Evolutionary conservation across 345 rosid genomes (phyloP).

Genomic region (Melaleuca quinquenervia): DNA sequence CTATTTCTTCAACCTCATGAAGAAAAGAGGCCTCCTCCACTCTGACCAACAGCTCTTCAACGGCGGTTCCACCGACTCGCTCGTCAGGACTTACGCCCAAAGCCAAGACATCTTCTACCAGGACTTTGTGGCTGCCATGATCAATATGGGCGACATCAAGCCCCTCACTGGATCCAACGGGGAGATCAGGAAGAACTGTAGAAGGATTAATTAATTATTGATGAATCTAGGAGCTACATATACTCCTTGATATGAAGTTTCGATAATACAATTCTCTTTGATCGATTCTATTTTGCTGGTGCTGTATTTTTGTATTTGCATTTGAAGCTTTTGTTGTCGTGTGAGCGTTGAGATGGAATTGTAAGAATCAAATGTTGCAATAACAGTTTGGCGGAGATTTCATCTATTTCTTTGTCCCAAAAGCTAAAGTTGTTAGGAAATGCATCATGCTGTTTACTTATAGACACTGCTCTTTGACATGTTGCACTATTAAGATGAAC

Average conservation of each 20-base stretch:
- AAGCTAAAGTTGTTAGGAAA: not conserved
- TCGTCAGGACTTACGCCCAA: slow-evolving; percentile 27
- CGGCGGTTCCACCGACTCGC: slow-evolving; percentile 33
- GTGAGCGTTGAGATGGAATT: not conserved
- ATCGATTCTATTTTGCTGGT: not conserved
- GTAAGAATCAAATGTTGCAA: not conserved
- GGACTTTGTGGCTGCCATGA: slow-evolving; percentile 1
- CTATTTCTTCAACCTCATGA: slow-evolving; percentile 34
- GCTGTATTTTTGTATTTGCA: not conserved
- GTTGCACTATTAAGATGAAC: slow-evolving; percentile 66
- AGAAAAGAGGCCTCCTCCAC: slow-evolving; percentile 43
- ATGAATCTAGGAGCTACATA: not conserved
- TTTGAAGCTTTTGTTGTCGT: not conserved
- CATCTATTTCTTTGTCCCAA: not conserved
- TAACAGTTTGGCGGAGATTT: not conserved
- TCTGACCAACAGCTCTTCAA: slow-evolving; percentile 35
- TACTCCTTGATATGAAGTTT: not conserved
- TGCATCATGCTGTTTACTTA: not conserved
- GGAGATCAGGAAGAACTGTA: not conserved
- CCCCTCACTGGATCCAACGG: not conserved
- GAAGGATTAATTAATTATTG: not conserved
- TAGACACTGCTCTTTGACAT: not conserved
- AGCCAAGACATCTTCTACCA: slow-evolving; percentile 10
- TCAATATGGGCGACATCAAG: slow-evolving; percentile 5
- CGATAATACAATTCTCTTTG: not conserved